Evolutionary conservation across 345 rosid genomes (phyloP).

Genomic region (Moringa oleifera): DNA sequence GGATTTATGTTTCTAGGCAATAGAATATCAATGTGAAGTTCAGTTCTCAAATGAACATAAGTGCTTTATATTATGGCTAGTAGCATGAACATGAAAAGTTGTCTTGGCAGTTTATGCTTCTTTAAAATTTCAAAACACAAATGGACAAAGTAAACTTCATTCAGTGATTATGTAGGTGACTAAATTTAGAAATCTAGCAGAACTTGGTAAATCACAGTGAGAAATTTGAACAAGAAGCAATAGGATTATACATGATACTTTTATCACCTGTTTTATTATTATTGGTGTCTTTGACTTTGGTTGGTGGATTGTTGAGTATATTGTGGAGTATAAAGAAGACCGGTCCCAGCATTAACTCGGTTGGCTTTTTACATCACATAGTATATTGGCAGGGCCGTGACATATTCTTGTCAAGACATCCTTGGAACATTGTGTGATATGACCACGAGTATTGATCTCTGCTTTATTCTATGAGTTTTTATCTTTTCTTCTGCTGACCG

Average conservation of each 20-base stretch:
- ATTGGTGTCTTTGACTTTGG: neutral
- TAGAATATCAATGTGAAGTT: too few relatives aligned
- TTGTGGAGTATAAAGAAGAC: neutral
- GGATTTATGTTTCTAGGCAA: too few relatives aligned
- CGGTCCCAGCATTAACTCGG: neutral
- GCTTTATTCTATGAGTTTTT: too few relatives aligned
- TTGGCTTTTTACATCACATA: too few relatives aligned
- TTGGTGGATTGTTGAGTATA: too few relatives aligned
- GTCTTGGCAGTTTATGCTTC: neutral
- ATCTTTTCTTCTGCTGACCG: conserved; percentile 8
- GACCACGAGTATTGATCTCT: too few relatives aligned
- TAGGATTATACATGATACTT: neutral
- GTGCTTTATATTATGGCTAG: too few relatives aligned
- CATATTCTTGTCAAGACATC: too few relatives aligned
- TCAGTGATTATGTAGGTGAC: neutral
- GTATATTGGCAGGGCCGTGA: neutral
- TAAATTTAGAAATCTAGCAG: neutral
- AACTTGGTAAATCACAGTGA: too few relatives aligned
- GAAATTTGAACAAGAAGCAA: too few relatives aligned
- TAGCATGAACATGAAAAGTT: neutral
- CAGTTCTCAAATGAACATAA: too few relatives aligned
- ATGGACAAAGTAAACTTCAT: neutral
- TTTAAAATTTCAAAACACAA: neutral
- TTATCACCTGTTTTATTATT: neutral
- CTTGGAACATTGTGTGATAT: too few relatives aligned